Evolutionary conservation across 2,329 filamentous ascomycete genomes (phyloP), one percentile per base, ranked within the genome.

Genomic region (Tothia fuscella): DNA sequence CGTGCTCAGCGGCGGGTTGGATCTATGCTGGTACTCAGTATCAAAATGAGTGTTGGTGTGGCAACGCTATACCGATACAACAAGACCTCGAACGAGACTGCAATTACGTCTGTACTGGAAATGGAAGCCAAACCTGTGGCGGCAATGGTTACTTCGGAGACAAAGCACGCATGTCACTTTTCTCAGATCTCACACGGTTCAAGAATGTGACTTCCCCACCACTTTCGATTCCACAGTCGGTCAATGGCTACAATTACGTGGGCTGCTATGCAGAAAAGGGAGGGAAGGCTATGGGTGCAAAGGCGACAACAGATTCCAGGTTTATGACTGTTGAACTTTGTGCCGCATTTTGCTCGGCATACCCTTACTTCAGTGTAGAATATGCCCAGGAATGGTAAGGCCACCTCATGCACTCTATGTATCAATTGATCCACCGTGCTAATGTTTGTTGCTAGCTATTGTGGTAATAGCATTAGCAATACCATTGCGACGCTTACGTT

Each of bases 21-120:
- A 49, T 52, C 0, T 72, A 69, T 47, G 71, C 69, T 5, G 70
- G 62, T 2, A 69, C 66, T 0, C 60, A 72, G 40, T 74, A 73
- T 46, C 56, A 39, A 9, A 39, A 56, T 10, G 71, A 76, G 49
- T 75, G 72, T 50, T 76, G 72, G 72, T 70, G 59, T 14, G 72
- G 73, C 2, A 64, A 65, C 20, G 61, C 49, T 0, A 61, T 71
- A 19, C 71, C 71, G 0, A 56, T 50, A 0, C 51, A 60, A 10
- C 56, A 65, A 47, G 67, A 69, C 1, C 56, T 56, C 14, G 64
- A 70, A 1, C 45, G 38, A 6, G 47, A 72, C 46, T 76, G 73
- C 56, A 69, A 70, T 54, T 74, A 62, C 43, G 52, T 62, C 28
- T 77, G 73, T 46, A 49, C 57, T 0, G 72, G 71, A 1, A 63